These are phyloP conservation scores for Gloeostereum incarnatum DNA, from an alignment of 768 basidiomycete genomes.

Conservation along the genomic window DNA sequence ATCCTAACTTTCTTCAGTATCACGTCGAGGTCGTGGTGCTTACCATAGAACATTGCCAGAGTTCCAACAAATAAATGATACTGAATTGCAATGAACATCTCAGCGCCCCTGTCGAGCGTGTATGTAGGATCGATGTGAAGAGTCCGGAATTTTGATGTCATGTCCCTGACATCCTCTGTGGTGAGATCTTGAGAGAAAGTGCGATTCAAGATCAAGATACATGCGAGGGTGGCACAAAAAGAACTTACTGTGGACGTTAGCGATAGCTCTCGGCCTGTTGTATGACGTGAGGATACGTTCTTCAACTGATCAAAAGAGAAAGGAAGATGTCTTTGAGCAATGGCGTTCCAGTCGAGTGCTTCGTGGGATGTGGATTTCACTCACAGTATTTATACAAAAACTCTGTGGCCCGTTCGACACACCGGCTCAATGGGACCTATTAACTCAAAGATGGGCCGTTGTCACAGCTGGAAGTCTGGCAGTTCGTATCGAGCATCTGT, in stretches of 20 bases:
- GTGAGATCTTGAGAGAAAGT: constrained; percentile 14
- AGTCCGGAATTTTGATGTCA: constrained; percentile 25
- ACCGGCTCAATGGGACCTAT: too few relatives aligned
- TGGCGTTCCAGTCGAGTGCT: too few relatives aligned
- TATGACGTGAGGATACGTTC: neutral
- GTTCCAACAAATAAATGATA: constrained; percentile 28
- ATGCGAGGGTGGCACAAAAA: neutral
- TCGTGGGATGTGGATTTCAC: too few relatives aligned
- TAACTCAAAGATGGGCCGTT: too few relatives aligned
- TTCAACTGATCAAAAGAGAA: too few relatives aligned
- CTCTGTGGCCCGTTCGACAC: too few relatives aligned
- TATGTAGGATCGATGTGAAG: constrained; percentile 23
- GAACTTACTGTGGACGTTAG: neutral
- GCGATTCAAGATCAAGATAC: constrained; percentile 2
- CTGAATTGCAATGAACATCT: constrained; percentile 25
- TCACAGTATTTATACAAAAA: too few relatives aligned
- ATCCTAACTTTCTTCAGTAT: constrained; percentile 20
- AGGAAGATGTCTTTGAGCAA: too few relatives aligned
- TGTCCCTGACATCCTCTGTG: constrained; percentile 19
- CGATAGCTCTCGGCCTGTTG: neutral
- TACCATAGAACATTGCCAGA: constrained; percentile 15
- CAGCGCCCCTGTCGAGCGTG: constrained; percentile 19
- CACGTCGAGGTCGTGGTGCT: constrained; percentile 13
- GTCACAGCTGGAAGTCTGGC: too few relatives aligned
- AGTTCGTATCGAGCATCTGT: too few relatives aligned